Evolutionary conservation across 768 basidiomycete species (phyloP).

Genomic region (Tubosaeta brunneosetosa): DNA sequence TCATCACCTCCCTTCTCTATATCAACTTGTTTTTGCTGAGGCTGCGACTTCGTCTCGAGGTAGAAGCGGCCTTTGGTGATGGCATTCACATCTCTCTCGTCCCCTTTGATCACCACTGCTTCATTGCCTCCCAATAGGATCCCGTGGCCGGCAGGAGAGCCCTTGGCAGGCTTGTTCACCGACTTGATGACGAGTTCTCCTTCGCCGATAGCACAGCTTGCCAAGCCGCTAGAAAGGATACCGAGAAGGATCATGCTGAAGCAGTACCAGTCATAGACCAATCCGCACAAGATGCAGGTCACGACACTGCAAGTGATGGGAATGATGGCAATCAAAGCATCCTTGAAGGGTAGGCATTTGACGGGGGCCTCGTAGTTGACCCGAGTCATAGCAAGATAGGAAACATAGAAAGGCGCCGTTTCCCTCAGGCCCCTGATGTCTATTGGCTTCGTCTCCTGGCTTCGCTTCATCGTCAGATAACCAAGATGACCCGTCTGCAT

Average conservation of each 20-base stretch:
- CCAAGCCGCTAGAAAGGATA: conserved; percentile 28
- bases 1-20: background rate
- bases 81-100: conserved; percentile 23
- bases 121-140: conserved; percentile 14
- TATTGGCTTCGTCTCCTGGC: background rate
- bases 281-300: conserved; percentile 22
- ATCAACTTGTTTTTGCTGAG: background rate
- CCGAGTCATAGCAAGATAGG: conserved; percentile 18
- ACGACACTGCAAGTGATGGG: conserved; percentile 23
- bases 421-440: conserved; percentile 2
- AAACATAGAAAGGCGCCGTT: conserved; percentile 10
- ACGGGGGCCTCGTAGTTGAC: conserved; percentile 3
- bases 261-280: conserved; percentile 27
- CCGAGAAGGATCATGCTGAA: conserved; percentile 32
- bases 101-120: conserved; percentile 27
- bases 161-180: conserved; percentile 10
- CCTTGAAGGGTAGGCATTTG: background rate
- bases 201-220: conserved; percentile 23
- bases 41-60: conserved; percentile 2
- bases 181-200: conserved; percentile 17
- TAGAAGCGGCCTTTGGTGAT: conserved; percentile 29
- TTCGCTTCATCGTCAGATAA: conserved; percentile 20
- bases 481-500: conserved; percentile 28
- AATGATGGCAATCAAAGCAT: conserved; percentile 15
- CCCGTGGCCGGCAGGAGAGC: conserved; percentile 28